Conservation (phyloP, 495 filamentous ascomycete genomes). For the Alectoria sarmentosa region DNA sequence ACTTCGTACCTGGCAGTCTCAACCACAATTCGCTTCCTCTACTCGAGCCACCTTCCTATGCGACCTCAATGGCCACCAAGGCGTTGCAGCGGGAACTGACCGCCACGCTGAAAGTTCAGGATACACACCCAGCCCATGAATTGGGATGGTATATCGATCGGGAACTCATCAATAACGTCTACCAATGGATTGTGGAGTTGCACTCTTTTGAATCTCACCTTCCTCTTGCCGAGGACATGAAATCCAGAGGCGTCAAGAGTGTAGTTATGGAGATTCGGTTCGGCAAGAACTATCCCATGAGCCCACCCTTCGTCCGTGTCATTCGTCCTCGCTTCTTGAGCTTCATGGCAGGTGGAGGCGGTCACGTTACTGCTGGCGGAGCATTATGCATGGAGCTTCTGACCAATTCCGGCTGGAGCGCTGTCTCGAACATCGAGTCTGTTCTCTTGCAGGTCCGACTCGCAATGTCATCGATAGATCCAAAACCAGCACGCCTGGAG, state of each 20-base stretch:
- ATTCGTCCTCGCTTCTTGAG: slow-evolving; percentile 72
- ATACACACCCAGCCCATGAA: slow-evolving; percentile 53
- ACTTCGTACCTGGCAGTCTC: slow-evolving; percentile 61
- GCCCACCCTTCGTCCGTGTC: slow-evolving; percentile 79
- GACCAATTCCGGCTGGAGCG: slow-evolving; percentile 76
- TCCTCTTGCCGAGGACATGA: slow-evolving; percentile 72
- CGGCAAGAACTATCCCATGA: slow-evolving; percentile 61
- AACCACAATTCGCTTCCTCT: slow-evolving; percentile 48
- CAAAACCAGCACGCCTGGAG: slow-evolving; percentile 63
- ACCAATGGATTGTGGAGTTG: slow-evolving; percentile 90
- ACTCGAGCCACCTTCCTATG: slow-evolving; percentile 59
- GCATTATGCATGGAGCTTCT: slow-evolving; percentile 90
- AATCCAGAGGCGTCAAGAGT: slow-evolving; percentile 48
- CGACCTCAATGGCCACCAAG: slow-evolving; percentile 55
- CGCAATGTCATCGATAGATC: slow-evolving; percentile 62
- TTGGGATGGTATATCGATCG: slow-evolving; percentile 82
- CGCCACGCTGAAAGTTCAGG: slow-evolving; percentile 55
- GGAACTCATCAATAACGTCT: slow-evolving; percentile 57
- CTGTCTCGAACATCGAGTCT: slow-evolving; percentile 65
- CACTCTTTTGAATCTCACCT: slow-evolving; percentile 69
- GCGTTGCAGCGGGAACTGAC: slow-evolving; percentile 57
- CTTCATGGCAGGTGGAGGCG: slow-evolving; percentile 68
- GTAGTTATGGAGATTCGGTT: slow-evolving; percentile 81
- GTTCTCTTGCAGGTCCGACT: slow-evolving; percentile 78
- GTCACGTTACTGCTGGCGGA: slow-evolving; percentile 83